These are phyloP conservation scores for Salvia hispanica DNA, from an alignment of 257 asterid species.

Conservation along the genomic window DNA sequence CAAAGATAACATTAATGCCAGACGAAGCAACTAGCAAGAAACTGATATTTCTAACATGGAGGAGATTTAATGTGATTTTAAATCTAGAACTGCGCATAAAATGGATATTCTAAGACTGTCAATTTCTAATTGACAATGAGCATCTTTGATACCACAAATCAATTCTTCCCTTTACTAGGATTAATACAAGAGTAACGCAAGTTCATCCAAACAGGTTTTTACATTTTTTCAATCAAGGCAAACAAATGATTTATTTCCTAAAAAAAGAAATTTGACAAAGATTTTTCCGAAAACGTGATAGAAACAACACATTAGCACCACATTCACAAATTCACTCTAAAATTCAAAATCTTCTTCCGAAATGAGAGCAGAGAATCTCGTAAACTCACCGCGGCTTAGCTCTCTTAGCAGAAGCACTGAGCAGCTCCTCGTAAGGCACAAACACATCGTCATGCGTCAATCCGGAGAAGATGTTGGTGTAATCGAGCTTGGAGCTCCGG, in stretches of 20 bases:
- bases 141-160: background rate
- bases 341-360: background rate
- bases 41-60: background rate
- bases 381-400: conserved; percentile 50
- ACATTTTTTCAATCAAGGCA: background rate
- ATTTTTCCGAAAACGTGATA: background rate
- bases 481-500: conserved; percentile 60
- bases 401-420: conserved; percentile 41
- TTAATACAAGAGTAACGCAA: background rate
- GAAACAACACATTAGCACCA: background rate
- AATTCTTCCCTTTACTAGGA: background rate
- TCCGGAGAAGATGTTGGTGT: conserved; percentile 73
- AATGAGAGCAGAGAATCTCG: conserved; percentile 31
- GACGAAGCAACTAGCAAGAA: conserved; percentile 5
- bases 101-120: background rate
- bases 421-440: conserved; percentile 57
- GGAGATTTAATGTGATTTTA: background rate
- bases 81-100: background rate
- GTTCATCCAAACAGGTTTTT: background rate
- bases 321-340: background rate
- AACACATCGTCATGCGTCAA: conserved; percentile 53
- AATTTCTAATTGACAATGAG: conserved; percentile 11
- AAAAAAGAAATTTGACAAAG: background rate
- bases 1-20: conserved; percentile 10
- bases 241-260: conserved; percentile 5